Conservation (phyloP, 2,329 filamentous ascomycete genomes). For the Hyphodiscus sp. region DNA sequence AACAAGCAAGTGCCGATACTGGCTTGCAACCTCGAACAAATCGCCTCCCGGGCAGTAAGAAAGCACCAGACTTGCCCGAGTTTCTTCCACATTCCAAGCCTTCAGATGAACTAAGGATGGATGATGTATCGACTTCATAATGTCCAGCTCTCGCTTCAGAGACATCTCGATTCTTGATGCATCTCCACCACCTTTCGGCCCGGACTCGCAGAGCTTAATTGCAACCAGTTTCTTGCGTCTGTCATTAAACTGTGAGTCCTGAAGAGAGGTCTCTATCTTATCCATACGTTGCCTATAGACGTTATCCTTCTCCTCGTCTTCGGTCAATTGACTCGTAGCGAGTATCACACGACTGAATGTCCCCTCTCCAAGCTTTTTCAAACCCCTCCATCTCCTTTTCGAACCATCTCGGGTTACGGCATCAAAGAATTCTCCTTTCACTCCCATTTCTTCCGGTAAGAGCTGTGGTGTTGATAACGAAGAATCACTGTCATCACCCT, state of each 20-base stretch:
- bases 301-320: constrained; percentile 37
- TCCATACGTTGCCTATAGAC: constrained; percentile 25
- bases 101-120: constrained; percentile 87
- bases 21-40: constrained; percentile 83
- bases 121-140: constrained; percentile 81
- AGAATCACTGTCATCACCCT: constrained; percentile 42
- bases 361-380: constrained; percentile 80
- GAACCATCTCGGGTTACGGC: constrained; percentile 59
- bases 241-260: constrained; percentile 39
- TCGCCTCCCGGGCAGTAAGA: constrained; percentile 93
- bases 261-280: constrained; percentile 26
- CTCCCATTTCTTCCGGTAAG: constrained; percentile 31
- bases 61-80: constrained; percentile 76
- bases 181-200: constrained; percentile 85
- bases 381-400: constrained; percentile 71
- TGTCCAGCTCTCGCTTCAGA: constrained; percentile 89
- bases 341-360: constrained; percentile 94
- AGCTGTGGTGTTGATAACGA: constrained; percentile 37
- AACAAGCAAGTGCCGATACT: constrained; percentile 60
- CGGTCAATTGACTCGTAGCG: constrained; percentile 68
- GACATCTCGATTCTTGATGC: constrained; percentile 91
- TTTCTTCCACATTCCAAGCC: constrained; percentile 81
- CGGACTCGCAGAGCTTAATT: constrained; percentile 92
- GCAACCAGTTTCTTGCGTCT: constrained; percentile 78
- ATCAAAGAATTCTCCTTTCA: constrained; percentile 58